phyloP scores from a whole-genome alignment of 495 filamentous ascomycete genomes.

The Xylaria sp. region DNA sequence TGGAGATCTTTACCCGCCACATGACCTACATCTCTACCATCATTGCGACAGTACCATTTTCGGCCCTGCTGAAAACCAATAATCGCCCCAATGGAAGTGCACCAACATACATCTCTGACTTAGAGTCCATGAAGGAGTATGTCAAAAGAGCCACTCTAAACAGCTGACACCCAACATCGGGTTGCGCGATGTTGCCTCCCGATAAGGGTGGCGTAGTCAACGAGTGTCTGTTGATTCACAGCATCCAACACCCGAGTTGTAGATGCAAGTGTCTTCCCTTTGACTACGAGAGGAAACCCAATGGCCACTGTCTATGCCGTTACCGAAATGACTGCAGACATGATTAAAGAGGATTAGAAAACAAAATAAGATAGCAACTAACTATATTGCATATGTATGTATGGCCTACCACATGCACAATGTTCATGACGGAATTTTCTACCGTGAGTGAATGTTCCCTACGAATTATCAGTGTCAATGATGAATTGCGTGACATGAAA shows the following conservation, averaged over 20 bases:
- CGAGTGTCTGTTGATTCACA: slow-evolving; percentile 52
- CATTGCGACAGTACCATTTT: not conserved
- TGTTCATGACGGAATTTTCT: too few relatives aligned
- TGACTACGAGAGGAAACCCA: slow-evolving; percentile 49
- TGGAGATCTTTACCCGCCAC: too few relatives aligned
- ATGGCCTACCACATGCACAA: too few relatives aligned
- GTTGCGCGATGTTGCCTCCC: slow-evolving; percentile 56
- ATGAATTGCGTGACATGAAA: too few relatives aligned
- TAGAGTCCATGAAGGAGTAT: slow-evolving; percentile 26
- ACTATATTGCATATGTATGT: too few relatives aligned
- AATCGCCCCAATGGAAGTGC: not conserved
- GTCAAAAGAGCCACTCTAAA: slow-evolving; percentile 28
- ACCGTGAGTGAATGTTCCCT: too few relatives aligned
- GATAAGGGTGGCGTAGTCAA: slow-evolving; percentile 57
- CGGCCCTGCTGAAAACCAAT: not conserved
- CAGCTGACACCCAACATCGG: slow-evolving; percentile 47
- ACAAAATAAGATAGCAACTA: too few relatives aligned
- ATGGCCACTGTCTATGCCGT: slow-evolving; percentile 58
- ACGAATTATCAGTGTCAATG: too few relatives aligned
- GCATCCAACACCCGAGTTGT: slow-evolving; percentile 47
- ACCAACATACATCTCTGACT: not conserved
- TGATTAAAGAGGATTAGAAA: slow-evolving; percentile 14
- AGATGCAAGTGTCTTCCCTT: slow-evolving; percentile 58
- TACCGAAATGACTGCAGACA: slow-evolving; percentile 60
- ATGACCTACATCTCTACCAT: not conserved